phyloP scores from a whole-genome alignment of 108 stramenopile species.

The Cyclotella distinguenda region DNA sequence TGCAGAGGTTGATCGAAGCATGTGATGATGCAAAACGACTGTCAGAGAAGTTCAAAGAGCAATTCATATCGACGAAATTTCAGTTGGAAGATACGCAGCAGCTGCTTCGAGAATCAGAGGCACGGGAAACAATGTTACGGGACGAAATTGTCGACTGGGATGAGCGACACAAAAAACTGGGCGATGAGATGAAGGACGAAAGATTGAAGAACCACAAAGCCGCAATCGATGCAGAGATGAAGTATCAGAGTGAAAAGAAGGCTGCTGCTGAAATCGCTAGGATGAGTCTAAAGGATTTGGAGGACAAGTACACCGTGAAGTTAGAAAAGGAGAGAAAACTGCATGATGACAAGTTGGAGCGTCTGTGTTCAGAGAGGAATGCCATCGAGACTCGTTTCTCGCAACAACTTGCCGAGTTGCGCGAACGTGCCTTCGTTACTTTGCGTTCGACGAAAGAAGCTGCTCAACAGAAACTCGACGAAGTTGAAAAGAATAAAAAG shows the following conservation, averaged over 20 bases:
- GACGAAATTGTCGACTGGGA: conserved; percentile 21
- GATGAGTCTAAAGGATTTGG: conserved; percentile 29
- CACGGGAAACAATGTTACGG: conserved; percentile 30
- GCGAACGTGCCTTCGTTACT: conserved; percentile 25
- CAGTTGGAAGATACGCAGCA: conserved; percentile 59
- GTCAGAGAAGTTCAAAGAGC: conserved; percentile 64
- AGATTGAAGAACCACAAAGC: conserved; percentile 34
- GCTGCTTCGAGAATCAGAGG: conserved; percentile 23
- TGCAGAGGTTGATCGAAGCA: conserved; percentile 65
- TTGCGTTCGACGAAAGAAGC: conserved; percentile 40
- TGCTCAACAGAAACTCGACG: conserved; percentile 36
- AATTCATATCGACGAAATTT: conserved; percentile 63
- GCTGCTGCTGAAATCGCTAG: conserved; percentile 34
- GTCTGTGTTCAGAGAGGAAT: conserved; percentile 20
- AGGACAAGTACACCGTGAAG: conserved; percentile 27
- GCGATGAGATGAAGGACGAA: conserved; percentile 45
- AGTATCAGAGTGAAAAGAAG: conserved; percentile 38
- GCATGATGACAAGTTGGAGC: conserved; percentile 47
- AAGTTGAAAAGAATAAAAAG: conserved; percentile 44
- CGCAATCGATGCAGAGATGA: conserved; percentile 36
- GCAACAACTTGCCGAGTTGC: conserved; percentile 24
- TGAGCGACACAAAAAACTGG: conserved; percentile 19
- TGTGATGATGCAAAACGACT: conserved; percentile 65
- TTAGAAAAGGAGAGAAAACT: conserved; percentile 29
- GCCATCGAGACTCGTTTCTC: conserved; percentile 33